A percentile compares a stretch with the other conserved stretches of the same genome.
Conservation (phyloP, 1,284 basidiomycete genomes). For the Bondarzewia mesenterica region DNA sequence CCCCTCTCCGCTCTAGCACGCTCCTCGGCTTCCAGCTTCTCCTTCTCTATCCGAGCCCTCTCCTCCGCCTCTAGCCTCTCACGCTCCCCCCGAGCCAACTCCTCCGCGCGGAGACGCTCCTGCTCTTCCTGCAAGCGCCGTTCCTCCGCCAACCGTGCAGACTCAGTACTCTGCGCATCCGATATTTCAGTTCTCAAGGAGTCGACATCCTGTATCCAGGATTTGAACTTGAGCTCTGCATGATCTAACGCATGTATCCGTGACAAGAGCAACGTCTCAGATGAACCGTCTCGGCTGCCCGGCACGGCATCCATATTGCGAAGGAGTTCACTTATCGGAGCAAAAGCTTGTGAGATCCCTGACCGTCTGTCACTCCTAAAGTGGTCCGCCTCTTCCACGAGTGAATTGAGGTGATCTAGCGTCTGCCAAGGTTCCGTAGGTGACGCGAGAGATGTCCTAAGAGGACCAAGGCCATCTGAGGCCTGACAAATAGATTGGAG, state of each 20-base stretch:
- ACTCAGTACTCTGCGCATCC: slow-evolving; percentile 23
- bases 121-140: slow-evolving; percentile 21
- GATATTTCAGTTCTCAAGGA: slow-evolving; percentile 29
- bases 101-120: slow-evolving; percentile 16
- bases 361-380: slow-evolving; percentile 26
- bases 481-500: slow-evolving; percentile 31
- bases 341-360: slow-evolving; percentile 38
- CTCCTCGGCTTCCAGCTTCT: slow-evolving; percentile 16
- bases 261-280: slow-evolving; percentile 34
- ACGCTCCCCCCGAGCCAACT: slow-evolving; percentile 16
- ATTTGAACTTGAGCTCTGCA: slow-evolving; percentile 36
- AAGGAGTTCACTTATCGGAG: slow-evolving; percentile 42
- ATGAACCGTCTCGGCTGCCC: slow-evolving; percentile 29
- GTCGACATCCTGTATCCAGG: slow-evolving; percentile 38
- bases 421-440: slow-evolving; percentile 16
- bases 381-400: slow-evolving; percentile 31
- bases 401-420: slow-evolving; percentile 24
- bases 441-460: slow-evolving; percentile 22
- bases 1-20: slow-evolving; percentile 13
- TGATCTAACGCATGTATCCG: slow-evolving; percentile 42
- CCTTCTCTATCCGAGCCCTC: slow-evolving; percentile 20
- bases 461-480: slow-evolving; percentile 26
- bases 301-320: slow-evolving; percentile 40
- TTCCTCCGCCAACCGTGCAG: slow-evolving; percentile 7
- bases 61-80: slow-evolving; percentile 20